phyloP scores from a whole-genome alignment of 1,139 yeast genomes.

The Scheffersomyces segobiensis region DNA sequence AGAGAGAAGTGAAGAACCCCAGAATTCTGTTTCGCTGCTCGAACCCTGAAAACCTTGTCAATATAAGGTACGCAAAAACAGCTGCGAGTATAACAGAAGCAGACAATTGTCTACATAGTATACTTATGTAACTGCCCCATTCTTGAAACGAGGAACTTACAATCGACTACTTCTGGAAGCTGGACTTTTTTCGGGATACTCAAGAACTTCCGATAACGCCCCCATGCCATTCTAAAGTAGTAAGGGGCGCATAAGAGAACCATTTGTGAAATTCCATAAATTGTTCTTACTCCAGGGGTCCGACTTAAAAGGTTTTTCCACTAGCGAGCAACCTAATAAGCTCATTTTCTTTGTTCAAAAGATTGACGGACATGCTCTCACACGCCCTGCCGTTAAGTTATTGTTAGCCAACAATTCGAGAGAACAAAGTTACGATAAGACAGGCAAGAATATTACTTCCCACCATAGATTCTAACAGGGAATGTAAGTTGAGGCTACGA shows the following conservation, averaged over 20 bases:
- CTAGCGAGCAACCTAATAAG: neutral
- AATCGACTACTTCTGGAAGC: neutral
- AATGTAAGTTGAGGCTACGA: neutral
- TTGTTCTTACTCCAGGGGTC: neutral
- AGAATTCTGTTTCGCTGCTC: neutral
- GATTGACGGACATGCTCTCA: neutral
- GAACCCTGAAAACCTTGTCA: neutral
- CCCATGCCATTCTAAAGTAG: neutral
- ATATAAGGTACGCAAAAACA: neutral
- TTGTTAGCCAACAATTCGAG: neutral
- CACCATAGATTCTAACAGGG: neutral
- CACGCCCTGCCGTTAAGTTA: neutral
- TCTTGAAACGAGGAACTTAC: neutral
- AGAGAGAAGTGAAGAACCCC: neutral
- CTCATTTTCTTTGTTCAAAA: neutral
- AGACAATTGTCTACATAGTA: neutral
- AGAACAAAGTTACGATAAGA: no score
- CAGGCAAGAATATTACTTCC: neutral
- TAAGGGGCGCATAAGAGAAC: neutral
- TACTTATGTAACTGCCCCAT: neutral
- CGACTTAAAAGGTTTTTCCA: neutral
- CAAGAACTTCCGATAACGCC: neutral
- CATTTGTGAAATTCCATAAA: neutral
- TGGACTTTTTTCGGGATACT: neutral
- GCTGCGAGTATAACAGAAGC: neutral